Conservation (phyloP, 2,329 filamentous ascomycete genomes). For the Huntiella savannae region DNA sequence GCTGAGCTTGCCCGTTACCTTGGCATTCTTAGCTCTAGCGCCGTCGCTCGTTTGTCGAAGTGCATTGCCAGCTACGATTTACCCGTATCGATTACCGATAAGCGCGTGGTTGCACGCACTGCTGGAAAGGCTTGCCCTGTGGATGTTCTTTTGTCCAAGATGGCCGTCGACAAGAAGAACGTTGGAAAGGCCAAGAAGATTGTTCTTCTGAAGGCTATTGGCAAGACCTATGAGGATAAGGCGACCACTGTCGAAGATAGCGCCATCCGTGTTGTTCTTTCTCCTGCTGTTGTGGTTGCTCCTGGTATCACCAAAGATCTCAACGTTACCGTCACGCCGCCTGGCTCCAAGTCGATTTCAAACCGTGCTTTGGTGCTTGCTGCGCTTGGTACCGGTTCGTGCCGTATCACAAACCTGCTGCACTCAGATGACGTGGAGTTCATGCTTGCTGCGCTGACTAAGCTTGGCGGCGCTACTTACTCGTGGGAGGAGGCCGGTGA, state of each 20-base stretch:
- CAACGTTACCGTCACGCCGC: slow-evolving; percentile 62
- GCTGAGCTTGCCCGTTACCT: slow-evolving; percentile 82
- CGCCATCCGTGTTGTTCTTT: slow-evolving; percentile 66
- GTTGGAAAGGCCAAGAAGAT: slow-evolving; percentile 91
- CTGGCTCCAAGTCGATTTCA: slow-evolving; percentile 93
- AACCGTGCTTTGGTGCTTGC: slow-evolving; percentile 90
- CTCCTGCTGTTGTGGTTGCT: slow-evolving; percentile 53
- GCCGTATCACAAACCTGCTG: slow-evolving; percentile 75
- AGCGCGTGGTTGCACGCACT: slow-evolving; percentile 60
- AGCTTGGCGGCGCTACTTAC: slow-evolving; percentile 72
- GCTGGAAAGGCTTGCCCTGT: slow-evolving; percentile 78
- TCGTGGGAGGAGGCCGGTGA: slow-evolving; percentile 92
- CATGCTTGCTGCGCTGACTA: slow-evolving; percentile 82
- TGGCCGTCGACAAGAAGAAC: slow-evolving; percentile 99
- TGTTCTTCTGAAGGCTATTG: slow-evolving; percentile 77
- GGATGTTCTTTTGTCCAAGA: slow-evolving; percentile 69
- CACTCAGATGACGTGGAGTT: slow-evolving; percentile 95
- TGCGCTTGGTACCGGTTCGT: slow-evolving; percentile 69
- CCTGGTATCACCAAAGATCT: slow-evolving; percentile 50
- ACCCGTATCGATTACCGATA: slow-evolving; percentile 69
- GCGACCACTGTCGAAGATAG: slow-evolving; percentile 79
- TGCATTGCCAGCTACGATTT: slow-evolving; percentile 89
- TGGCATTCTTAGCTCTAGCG: slow-evolving; percentile 66
- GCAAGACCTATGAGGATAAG: slow-evolving; percentile 67
- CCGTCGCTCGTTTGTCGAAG: slow-evolving; percentile 76